A percentile compares a stretch with the other conserved stretches of the same genome.
Evolutionary conservation across 2,329 filamentous ascomycete species (phyloP).

Genomic region (Colletotrichum falcatum): DNA sequence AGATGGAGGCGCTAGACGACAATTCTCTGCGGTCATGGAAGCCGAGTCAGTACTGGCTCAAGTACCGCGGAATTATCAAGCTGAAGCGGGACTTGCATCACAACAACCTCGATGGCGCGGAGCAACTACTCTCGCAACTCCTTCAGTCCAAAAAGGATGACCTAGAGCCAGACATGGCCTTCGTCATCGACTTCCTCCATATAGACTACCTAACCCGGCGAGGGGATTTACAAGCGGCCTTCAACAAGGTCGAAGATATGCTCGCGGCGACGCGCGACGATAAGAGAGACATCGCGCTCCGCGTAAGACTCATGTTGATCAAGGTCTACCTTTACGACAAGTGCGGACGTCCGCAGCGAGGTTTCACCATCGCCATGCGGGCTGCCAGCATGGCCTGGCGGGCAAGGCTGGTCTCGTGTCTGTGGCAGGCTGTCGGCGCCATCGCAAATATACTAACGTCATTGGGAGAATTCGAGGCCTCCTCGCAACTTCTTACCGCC

Average conservation of each 20-base stretch:
- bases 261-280: constrained; percentile 57
- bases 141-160: constrained; percentile 64
- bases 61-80: constrained; percentile 75
- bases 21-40: constrained; percentile 79
- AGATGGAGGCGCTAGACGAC: constrained; percentile 61
- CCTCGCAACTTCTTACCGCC: constrained; percentile 72
- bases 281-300: constrained; percentile 69
- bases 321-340: constrained; percentile 79
- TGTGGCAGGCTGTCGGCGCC: constrained; percentile 79
- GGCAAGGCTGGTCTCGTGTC: constrained; percentile 72
- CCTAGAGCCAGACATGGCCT: constrained; percentile 64
- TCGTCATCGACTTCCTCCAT: constrained; percentile 63
- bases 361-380: constrained; percentile 80
- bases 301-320: constrained; percentile 76
- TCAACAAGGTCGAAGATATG: constrained; percentile 60
- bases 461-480: constrained; percentile 77
- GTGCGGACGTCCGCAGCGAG: constrained; percentile 77
- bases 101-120: constrained; percentile 64
- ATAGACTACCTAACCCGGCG: constrained; percentile 63
- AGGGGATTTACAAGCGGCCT: constrained; percentile 61
- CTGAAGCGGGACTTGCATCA: constrained; percentile 71
- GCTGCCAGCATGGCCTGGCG: constrained; percentile 81
- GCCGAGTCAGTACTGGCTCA: constrained; percentile 78
- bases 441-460: constrained; percentile 77
- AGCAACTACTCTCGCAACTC: constrained; percentile 63